Evolutionary conservation across 768 basidiomycete genomes (phyloP), one percentile per base, ranked within the genome.

Genomic region (Tylopilus sp.): DNA sequence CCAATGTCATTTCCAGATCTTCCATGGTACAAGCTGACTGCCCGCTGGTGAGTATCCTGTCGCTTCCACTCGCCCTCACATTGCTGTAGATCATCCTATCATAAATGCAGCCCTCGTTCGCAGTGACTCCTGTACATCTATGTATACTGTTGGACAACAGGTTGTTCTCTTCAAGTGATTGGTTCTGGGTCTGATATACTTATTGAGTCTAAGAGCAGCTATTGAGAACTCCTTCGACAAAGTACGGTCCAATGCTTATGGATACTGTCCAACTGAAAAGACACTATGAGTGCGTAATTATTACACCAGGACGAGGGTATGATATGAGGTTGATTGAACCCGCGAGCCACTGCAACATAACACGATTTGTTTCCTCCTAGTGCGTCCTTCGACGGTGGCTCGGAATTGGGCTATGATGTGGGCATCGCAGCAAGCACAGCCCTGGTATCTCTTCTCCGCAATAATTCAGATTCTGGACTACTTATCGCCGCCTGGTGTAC

Each of bases 401-500:
- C 50, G 2, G 25, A 42, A 40, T 22, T 20, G 33, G 42, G 25
- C n/a, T n/a, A n/a, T n/a, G n/a, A n/a, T n/a, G n/a, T n/a, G n/a
- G n/a, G n/a, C n/a, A n/a, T n/a, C n/a, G n/a, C 41, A 50, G 36
- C 23, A 26, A 17, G 23, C 46, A 60, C 38, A 53, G 56, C 58
- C 48, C 21, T 20, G 7, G 3, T 1, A 1, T 17, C 41, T 15
- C 53, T 55, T 40, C 49, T 44, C 52, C 33, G 23, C 20, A 44
- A 15, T n/a, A 15, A 41, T 56, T 51, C 21, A 54, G 50, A 43
- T 57, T 51, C 40, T 23, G 11, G 12, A 40, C n/a, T 31, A 47
- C 40, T 47, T 42, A 47, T 50, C 40, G 25, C 40, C 47, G 23
- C 61, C 59, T 61, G 59, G 5, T 56, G 61, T 47, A 8, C 40